A percentile compares a stretch with the other conserved stretches of the same genome.
Evolutionary conservation across 345 rosid genomes (phyloP).

Genomic region (Streptanthus diversifolius): DNA sequence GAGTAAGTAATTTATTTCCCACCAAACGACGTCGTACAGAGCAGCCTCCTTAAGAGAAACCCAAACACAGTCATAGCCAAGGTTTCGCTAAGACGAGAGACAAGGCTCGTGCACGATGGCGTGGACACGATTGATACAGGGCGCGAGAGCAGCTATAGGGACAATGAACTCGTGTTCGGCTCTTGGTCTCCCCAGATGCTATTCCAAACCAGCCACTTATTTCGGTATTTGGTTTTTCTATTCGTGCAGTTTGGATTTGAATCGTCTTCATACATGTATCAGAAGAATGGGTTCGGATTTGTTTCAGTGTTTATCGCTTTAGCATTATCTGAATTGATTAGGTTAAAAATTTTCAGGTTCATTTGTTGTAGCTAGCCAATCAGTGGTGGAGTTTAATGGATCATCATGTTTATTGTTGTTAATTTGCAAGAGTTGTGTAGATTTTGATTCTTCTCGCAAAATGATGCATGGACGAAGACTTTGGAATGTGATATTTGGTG

Average conservation of each 20-base stretch:
- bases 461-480: too few relatives aligned
- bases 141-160: constrained; percentile 24
- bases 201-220: constrained; percentile 54
- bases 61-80: background rate
- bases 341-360: background rate
- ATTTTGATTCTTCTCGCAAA: too few relatives aligned
- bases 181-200: constrained; percentile 48
- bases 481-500: too few relatives aligned
- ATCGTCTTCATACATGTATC: too few relatives aligned
- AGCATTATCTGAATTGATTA: background rate
- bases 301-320: background rate
- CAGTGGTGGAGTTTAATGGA: background rate
- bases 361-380: background rate
- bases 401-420: background rate
- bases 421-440: too few relatives aligned
- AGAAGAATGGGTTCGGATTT: too few relatives aligned
- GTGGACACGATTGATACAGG: constrained; percentile 41
- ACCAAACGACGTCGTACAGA: background rate
- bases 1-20: background rate
- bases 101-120: constrained; percentile 36
- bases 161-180: constrained; percentile 9
- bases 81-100: background rate
- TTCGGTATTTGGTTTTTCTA: constrained; percentile 34
- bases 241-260: too few relatives aligned
- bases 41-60: background rate